Percentiles rank a stretch among this genome's conserved stretches.
These are phyloP conservation scores for Clonostachys byssicola DNA, from an alignment of 2,329 filamentous ascomycete species.

Conservation along the genomic window DNA sequence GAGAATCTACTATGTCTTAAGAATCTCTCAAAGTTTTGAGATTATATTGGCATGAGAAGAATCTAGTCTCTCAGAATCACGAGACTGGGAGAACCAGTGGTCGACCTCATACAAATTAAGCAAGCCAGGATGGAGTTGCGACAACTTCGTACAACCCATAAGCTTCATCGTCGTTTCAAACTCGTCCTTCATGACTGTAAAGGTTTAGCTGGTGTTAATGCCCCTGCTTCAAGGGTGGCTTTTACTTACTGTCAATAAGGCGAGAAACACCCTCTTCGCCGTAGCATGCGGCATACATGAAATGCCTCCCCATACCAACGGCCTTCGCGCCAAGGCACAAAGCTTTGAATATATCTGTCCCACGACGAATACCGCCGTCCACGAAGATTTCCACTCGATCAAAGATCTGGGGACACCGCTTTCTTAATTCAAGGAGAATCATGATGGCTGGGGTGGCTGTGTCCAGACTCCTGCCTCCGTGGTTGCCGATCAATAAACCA, in stretches of 20 bases:
- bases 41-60: no score
- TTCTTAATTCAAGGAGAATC: slow-evolving; percentile 54
- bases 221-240: not conserved
- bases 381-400: slow-evolving; percentile 54
- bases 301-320: slow-evolving; percentile 58
- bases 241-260: slow-evolving; percentile 41
- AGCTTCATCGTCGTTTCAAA: not conserved
- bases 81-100: not conserved
- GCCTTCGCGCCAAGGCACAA: slow-evolving; percentile 61
- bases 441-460: slow-evolving; percentile 12
- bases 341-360: slow-evolving; percentile 65
- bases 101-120: not conserved
- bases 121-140: not conserved
- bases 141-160: not conserved
- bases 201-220: not conserved
- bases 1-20: no score
- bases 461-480: slow-evolving; percentile 57
- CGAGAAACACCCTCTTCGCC: slow-evolving; percentile 52
- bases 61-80: no score
- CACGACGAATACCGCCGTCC: slow-evolving; percentile 63
- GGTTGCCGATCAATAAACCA: slow-evolving; percentile 67
- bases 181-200: not conserved
- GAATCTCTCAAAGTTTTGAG: no score
- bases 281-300: slow-evolving; percentile 57
- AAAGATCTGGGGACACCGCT: slow-evolving; percentile 56